Evolutionary conservation across 345 rosid species (phyloP), one percentile per base, ranked within the genome.

Genomic region (Boechera divaricarpa): DNA sequence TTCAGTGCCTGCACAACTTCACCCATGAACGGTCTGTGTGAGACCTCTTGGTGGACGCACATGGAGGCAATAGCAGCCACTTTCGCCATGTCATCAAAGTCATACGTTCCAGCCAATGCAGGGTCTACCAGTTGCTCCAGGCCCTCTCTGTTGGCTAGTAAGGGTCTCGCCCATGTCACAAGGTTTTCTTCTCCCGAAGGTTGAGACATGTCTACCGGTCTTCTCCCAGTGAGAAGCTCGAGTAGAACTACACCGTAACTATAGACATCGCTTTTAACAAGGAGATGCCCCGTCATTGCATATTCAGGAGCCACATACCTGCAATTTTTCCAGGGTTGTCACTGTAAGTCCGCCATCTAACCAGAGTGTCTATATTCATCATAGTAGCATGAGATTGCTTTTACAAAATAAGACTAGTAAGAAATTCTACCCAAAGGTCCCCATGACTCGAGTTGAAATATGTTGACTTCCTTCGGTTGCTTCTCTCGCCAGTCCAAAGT

Each of bases 251-350:
- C 99, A 41, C 99, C 99, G 41, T 90, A 96, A 78, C 99, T 96
- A 63, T 96, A 96, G 24, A 96, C 99, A 77, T 96, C 99, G 51
- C 99, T 96, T 87, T 96, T 96, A 49, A 93, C 99, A 15, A 96
- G 92, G 48, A 96, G 86, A 85, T 96, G 99, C 69, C 99, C 99
- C 18, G 99, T 96, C 99, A 96, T 96, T 67, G 99, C 99, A 76
- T 96, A 96, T 74, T 96, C 99, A 1, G 99, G 99, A 45, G 99
- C 99, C 75, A 96, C 99, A 61, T 96, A 96, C 84, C 99, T 95
- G 85, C 85, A 80, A 56, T 56, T 12, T 64, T 12, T 49, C 49
- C 18, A 6, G 10, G 11, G 33, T 63, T 47, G 68, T 53, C 41
- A 51, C 5, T 11, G 65, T 73, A 53, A 73, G 59, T 57, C 39